Evolutionary conservation across 176 grass and related monocot genomes (phyloP), one percentile per base, ranked within the genome.

Genomic region (Carex littledalei): DNA sequence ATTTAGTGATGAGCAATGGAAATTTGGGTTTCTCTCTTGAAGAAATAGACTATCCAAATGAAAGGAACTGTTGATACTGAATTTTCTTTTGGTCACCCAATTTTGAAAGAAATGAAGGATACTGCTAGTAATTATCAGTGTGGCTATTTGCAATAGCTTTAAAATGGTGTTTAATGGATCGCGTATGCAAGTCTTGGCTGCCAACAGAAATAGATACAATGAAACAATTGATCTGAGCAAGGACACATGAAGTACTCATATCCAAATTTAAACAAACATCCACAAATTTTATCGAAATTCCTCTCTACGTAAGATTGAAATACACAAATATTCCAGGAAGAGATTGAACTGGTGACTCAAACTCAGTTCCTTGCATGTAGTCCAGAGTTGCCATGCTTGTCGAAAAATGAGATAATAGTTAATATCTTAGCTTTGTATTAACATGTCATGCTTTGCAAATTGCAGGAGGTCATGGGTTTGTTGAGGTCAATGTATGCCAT

Each of bases 401-500:
- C 7, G 57, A 7, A 60, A 6, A 60, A 17, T 60, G 57, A 20
- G 4, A 60, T 37, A 37, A 39, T 37, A 39, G 66, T 37, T 39
- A 26, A 31, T 29, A 12, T 65, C 10, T 39, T 35, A 69, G 29
- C 26, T 69, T 37, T 37, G 6, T 18, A 5, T 37, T 68, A 68
- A 68, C 34, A 83, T 56, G 61, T 47, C 35, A 84, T 57, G 31
- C 14, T 80, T 56, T 78, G 73, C 60, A 45, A 24, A 45, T 81
- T 85, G 50, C 93, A 98, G 95, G 88, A 92, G 62, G 63, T 98
- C 53, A 80, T 95, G 69, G 87, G 87, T n/a, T 94, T 98, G 66
- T 71, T 98, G 75, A 98, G 95, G 80, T 95, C 91, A 68, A 87
- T 98, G 73, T 98, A 98, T 83, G 90, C 86, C 3, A 86, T 90